Conservation (phyloP, 1,139 yeast species). For the Martiniozyma asiatica region DNA sequence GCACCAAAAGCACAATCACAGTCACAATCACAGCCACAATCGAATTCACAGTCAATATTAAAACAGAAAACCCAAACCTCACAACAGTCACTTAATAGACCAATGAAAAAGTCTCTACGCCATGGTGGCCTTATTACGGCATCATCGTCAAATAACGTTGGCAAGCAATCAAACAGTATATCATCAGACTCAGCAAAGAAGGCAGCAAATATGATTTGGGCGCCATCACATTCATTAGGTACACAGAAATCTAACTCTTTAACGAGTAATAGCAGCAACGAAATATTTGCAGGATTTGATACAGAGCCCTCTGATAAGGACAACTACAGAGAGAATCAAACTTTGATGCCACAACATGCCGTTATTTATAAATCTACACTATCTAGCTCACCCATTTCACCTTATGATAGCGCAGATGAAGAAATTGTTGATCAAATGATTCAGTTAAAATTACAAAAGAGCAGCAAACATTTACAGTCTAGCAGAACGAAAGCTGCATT, state of each 20-base stretch:
- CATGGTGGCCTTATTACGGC: no score
- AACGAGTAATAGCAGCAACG: conserved; percentile 12
- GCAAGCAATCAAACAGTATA: no score
- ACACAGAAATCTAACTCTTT: conserved; percentile 11
- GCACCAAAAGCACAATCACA: no score
- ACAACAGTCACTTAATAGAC: no score
- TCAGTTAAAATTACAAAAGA: conserved; percentile 2
- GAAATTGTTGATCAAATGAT: conserved; percentile 4
- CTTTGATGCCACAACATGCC: neutral
- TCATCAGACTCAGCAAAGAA: conserved; percentile 21
- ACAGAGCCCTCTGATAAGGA: conserved; percentile 21
- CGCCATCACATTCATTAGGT: conserved; percentile 24
- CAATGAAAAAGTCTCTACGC: no score
- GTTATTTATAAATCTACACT: neutral
- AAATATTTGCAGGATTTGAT: conserved; percentile 36
- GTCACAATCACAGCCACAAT: no score
- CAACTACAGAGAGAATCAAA: neutral
- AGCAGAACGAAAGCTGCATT: conserved; percentile 22
- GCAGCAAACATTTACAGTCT: conserved; percentile 7
- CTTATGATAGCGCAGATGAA: conserved; percentile 4
- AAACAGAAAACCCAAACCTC: no score
- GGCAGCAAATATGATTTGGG: conserved; percentile 36
- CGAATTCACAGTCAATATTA: no score
- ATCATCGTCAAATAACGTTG: no score
- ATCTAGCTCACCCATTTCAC: conserved; percentile 2